Conservation (phyloP, 2,329 filamentous ascomycete species). For the Didymella segeticola region DNA sequence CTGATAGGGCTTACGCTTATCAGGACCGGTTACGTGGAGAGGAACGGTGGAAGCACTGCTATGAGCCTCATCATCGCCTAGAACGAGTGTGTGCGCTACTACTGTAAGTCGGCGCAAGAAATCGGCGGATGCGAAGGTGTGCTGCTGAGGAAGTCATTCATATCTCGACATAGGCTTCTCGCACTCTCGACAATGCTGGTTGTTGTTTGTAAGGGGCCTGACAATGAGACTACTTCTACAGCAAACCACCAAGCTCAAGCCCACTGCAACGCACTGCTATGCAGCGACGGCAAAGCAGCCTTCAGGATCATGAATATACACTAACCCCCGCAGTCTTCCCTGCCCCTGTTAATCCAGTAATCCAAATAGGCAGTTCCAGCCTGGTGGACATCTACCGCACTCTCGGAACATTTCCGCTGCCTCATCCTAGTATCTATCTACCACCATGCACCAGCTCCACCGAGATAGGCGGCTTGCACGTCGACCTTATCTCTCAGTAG, state of each 20-base stretch:
- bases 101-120: no score
- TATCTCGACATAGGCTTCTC: no score
- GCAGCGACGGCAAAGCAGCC: background rate
- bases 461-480: conserved; percentile 4
- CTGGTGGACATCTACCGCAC: background rate
- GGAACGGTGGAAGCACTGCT: no score
- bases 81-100: no score
- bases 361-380: background rate
- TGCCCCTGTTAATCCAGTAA: background rate
- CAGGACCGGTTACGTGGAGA: no score
- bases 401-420: conserved; percentile 12
- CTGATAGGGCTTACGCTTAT: no score
- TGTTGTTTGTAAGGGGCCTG: no score
- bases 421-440: conserved; percentile 10
- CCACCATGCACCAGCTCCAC: conserved; percentile 2
- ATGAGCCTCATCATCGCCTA: no score
- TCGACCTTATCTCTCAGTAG: conserved; percentile 14
- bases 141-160: no score
- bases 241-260: no score
- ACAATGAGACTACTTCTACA: background rate
- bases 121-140: no score
- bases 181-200: no score
- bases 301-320: background rate
- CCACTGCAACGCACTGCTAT: background rate
- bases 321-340: conserved; percentile 15